Conservation (phyloP, 345 rosid genomes). For the Physaria fendleri region DNA sequence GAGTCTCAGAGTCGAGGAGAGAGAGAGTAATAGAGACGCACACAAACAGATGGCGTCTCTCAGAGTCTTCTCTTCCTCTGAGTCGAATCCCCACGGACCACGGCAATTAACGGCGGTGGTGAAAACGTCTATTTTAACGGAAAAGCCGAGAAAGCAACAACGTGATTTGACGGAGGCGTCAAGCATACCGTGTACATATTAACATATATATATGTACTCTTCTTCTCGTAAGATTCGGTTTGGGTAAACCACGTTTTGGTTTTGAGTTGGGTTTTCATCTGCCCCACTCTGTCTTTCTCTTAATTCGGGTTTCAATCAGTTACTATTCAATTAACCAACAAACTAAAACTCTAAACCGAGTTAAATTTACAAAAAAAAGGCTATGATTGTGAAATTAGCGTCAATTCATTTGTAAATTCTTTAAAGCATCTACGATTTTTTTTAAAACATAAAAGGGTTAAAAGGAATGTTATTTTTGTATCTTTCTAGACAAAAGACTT, state of each 20-base stretch:
- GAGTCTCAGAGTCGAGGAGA: too few species aligned
- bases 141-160: conserved; percentile 3
- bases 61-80: conserved; percentile 20
- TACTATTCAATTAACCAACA: too few species aligned
- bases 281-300: too few species aligned
- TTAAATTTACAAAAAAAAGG: too few species aligned
- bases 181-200: conserved; percentile 13
- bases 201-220: not conserved
- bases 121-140: conserved; percentile 18
- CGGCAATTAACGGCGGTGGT: conserved; percentile 34
- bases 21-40: conserved; percentile 6
- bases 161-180: conserved; percentile 24
- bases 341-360: too few species aligned
- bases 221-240: conserved; percentile 26
- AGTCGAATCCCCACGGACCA: conserved; percentile 19
- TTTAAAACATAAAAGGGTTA: too few species aligned
- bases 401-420: too few species aligned
- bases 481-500: too few species aligned
- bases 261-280: not conserved
- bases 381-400: too few species aligned
- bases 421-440: too few species aligned
- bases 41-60: conserved; percentile 27
- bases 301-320: too few species aligned
- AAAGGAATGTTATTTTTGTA: too few species aligned
- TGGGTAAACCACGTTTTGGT: conserved; percentile 27